These are phyloP conservation scores for Solanum aculeatissimum DNA, from an alignment of 305 asterid species.

Conservation along the genomic window DNA sequence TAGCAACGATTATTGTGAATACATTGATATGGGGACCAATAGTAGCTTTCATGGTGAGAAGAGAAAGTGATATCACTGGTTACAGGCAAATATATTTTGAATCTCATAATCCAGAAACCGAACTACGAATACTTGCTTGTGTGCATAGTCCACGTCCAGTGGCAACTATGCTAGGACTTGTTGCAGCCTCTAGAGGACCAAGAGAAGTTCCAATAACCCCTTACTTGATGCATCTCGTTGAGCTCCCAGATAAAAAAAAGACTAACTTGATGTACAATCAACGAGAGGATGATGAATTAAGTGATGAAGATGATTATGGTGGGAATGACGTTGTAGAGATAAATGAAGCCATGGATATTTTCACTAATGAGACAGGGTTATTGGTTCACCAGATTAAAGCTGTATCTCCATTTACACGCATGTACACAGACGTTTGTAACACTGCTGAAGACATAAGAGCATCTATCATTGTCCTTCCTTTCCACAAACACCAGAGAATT, in stretches of 20 bases:
- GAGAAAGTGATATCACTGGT: constrained; percentile 65
- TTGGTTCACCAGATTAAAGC: constrained; percentile 57
- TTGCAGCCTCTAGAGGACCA: constrained; percentile 61
- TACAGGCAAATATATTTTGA: constrained; percentile 60
- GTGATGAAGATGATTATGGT: constrained; percentile 89
- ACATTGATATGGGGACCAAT: constrained; percentile 86
- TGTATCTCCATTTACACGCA: constrained; percentile 54
- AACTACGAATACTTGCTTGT: constrained; percentile 65
- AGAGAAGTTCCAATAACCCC: constrained; percentile 56
- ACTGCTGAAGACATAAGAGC: constrained; percentile 64
- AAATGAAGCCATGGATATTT: constrained; percentile 84
- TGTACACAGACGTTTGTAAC: constrained; percentile 64
- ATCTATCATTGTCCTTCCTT: constrained; percentile 68
- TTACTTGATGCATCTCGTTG: constrained; percentile 80
- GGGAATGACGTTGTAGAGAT: constrained; percentile 94
- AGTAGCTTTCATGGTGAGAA: constrained; percentile 65
- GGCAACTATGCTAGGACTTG: constrained; percentile 69
- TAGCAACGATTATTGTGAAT: constrained; percentile 61
- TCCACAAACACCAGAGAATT: constrained; percentile 94
- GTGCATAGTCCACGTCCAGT: constrained; percentile 89
- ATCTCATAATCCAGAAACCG: constrained; percentile 57
- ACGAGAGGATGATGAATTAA: constrained; percentile 73
- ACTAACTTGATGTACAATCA: constrained; percentile 64
- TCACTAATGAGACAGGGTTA: constrained; percentile 59
- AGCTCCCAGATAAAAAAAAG: constrained; percentile 72